These are phyloP conservation scores for Nakazawaea holstii DNA, from an alignment of 805 yeast genomes.

Conservation along the genomic window DNA sequence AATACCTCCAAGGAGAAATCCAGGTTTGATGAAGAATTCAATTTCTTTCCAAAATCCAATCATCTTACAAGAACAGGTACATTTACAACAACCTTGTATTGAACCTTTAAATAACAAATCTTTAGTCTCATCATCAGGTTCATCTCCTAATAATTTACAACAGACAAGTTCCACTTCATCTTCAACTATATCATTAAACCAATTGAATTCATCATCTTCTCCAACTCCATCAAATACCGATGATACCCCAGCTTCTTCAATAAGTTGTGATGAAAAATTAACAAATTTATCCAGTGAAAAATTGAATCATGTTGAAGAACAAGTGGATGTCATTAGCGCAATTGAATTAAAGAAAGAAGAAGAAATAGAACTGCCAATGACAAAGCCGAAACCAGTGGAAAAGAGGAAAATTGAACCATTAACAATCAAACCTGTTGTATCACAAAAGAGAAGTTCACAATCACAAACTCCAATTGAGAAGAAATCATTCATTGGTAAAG, in stretches of 20 bases:
- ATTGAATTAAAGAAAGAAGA: no score
- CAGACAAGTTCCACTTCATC: slow-evolving; percentile 11
- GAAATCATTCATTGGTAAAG: slow-evolving; percentile 1
- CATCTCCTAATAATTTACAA: slow-evolving; percentile 1
- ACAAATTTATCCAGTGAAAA: not conserved
- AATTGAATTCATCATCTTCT: slow-evolving; percentile 6
- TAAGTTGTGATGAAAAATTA: slow-evolving; percentile 9
- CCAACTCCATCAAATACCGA: slow-evolving; percentile 9
- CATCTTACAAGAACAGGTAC: not conserved
- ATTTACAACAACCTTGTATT: slow-evolving; percentile 11
- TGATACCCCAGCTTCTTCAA: slow-evolving; percentile 13
- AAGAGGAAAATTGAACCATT: not conserved
- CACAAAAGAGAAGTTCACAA: not conserved
- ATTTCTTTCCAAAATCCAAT: slow-evolving; percentile 13
- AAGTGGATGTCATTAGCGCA: not conserved
- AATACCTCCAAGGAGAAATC: slow-evolving; percentile 5
- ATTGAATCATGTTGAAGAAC: not conserved
- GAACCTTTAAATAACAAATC: slow-evolving; percentile 15
- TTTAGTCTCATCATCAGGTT: no score
- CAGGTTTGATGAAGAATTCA: slow-evolving; percentile 6
- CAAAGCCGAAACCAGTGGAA: no score
- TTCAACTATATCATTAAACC: slow-evolving; percentile 10
- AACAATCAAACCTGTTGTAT: not conserved
- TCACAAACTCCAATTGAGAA: slow-evolving; percentile 4
- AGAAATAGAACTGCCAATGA: no score